Conservation (phyloP, 495 filamentous ascomycete species). For the Penicillium atrosanguineum region DNA sequence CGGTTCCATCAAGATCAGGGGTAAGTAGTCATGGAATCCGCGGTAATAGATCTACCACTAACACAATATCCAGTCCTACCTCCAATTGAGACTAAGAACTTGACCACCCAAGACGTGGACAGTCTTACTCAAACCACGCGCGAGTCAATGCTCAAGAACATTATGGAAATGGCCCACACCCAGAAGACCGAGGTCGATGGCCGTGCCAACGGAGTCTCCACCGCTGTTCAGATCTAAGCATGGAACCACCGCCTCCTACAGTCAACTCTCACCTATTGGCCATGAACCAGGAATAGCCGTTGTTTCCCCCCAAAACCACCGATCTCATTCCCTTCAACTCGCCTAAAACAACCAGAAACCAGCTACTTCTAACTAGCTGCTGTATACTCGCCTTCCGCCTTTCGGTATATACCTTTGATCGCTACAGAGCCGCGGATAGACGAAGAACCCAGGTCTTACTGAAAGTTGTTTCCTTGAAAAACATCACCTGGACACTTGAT, state of each 20-base stretch:
- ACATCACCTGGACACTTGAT: not conserved
- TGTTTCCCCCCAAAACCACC: not conserved
- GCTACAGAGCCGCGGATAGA: slow-evolving; percentile 3
- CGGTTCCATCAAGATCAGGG: slow-evolving; percentile 77
- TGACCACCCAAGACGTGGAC: slow-evolving; percentile 81
- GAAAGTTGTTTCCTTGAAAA: not conserved
- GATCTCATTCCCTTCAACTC: not conserved
- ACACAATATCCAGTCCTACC: slow-evolving; percentile 59
- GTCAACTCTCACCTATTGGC: not conserved
- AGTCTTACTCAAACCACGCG: slow-evolving; percentile 65
- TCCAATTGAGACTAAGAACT: slow-evolving; percentile 76
- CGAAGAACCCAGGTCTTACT: not conserved
- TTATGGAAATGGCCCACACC: slow-evolving; percentile 57
- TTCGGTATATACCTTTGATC: slow-evolving; percentile 13
- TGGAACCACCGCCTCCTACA: not conserved
- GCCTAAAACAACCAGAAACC: not conserved
- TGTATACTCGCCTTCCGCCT: slow-evolving; percentile 2
- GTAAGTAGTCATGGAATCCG: slow-evolving; percentile 42
- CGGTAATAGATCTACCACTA: not conserved
- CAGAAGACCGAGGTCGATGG: slow-evolving; percentile 19
- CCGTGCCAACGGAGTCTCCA: slow-evolving; percentile 30
- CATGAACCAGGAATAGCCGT: not conserved
- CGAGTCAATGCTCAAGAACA: slow-evolving; percentile 75
- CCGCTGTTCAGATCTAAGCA: slow-evolving; percentile 41
- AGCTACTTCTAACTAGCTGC: not conserved